These are phyloP conservation scores for Escallonia herrerae DNA, from an alignment of 129 eudicot species.

Conservation along the genomic window DNA sequence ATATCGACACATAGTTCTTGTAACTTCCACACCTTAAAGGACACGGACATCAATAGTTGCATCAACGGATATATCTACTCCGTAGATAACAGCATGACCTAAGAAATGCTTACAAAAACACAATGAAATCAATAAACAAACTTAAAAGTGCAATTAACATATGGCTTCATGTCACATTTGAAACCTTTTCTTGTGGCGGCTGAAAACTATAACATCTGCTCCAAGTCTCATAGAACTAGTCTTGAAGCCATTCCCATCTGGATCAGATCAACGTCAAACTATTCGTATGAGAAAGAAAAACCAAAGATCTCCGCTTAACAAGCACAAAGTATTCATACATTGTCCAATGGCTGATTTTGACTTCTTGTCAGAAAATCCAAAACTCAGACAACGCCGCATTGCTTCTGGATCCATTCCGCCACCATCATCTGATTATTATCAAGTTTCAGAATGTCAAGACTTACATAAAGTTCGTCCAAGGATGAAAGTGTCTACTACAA, in stretches of 20 bases:
- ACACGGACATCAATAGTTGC: no score
- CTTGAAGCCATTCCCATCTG: conserved; percentile 98
- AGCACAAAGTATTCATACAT: conserved; percentile 39
- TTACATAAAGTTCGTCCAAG: background rate
- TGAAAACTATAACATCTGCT: conserved; percentile 88
- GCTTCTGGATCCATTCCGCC: conserved; percentile 93
- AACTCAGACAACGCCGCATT: conserved; percentile 74
- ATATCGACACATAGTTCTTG: no score
- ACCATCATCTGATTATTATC: conserved; percentile 63
- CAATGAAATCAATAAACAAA: background rate
- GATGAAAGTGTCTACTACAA: background rate
- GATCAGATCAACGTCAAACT: conserved; percentile 22
- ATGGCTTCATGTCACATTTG: background rate
- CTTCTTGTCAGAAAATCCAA: conserved; percentile 86
- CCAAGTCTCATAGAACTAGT: conserved; percentile 97
- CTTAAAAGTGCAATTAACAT: background rate
- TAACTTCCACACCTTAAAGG: no score
- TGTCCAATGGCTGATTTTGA: conserved; percentile 64
- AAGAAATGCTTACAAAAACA: background rate
- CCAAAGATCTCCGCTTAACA: background rate
- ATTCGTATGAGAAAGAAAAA: conserved; percentile 3
- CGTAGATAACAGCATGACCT: background rate
- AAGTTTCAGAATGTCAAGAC: conserved; percentile 3
- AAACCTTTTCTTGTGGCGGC: conserved; percentile 51
- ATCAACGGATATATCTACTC: no score